These are phyloP conservation scores for Dianthus caryophyllus DNA, from an alignment of 148 eudicot species.

Conservation along the genomic window DNA sequence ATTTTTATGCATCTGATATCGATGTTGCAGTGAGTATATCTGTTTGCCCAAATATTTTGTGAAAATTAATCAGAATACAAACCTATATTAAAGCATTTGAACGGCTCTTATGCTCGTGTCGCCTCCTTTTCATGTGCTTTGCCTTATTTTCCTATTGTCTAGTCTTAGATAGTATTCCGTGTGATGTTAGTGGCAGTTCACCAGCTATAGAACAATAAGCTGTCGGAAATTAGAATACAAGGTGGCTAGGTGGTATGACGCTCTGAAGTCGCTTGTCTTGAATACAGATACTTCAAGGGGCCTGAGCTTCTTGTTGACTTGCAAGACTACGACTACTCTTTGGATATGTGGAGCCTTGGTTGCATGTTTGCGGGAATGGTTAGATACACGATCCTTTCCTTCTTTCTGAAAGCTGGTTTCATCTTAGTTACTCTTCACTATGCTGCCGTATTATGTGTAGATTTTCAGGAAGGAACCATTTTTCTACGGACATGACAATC, in stretches of 20 bases:
- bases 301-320: slow-evolving; percentile 89
- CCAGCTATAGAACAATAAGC: background rate
- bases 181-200: background rate
- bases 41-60: background rate
- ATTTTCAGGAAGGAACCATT: slow-evolving; percentile 86
- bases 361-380: slow-evolving; percentile 96
- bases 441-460: slow-evolving; percentile 30
- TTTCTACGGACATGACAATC: slow-evolving; percentile 88
- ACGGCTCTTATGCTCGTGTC: background rate
- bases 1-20: background rate
- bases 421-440: background rate
- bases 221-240: background rate
- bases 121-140: background rate
- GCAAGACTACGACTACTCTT: slow-evolving; percentile 85
- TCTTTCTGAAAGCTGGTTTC: background rate
- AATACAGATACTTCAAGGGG: slow-evolving; percentile 68
- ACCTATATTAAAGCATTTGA: background rate
- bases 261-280: slow-evolving; percentile 7
- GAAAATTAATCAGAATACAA: background rate
- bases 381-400: slow-evolving; percentile 24
- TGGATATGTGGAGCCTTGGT: slow-evolving; percentile 93
- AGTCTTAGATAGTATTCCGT: background rate
- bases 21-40: background rate
- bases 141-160: background rate
- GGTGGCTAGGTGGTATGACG: background rate